These are phyloP conservation scores for Neonectria neomacrospora DNA, from an alignment of 2,329 filamentous ascomycete species.

Conservation along the genomic window DNA sequence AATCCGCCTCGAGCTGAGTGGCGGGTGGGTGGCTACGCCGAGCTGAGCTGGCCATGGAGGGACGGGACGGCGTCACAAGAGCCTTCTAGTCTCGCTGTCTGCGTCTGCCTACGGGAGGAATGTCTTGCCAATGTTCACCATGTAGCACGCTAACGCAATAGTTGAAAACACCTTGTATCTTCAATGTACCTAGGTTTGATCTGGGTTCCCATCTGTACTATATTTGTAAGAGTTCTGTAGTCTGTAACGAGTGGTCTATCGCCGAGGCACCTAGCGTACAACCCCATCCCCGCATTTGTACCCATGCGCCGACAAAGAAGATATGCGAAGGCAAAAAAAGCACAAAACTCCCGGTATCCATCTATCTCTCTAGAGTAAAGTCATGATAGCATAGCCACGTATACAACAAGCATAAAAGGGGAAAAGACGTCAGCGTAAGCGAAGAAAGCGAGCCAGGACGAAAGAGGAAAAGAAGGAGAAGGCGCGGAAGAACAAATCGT, in stretches of 20 bases:
- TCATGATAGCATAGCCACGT: conserved; percentile 26
- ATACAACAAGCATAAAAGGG: conserved; percentile 11
- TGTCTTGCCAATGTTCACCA: conserved; percentile 1
- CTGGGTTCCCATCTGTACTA: conserved; percentile 1
- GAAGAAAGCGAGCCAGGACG: background rate
- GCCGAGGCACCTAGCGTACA: conserved; percentile 13
- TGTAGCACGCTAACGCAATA: conserved; percentile 8
- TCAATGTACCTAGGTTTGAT: background rate
- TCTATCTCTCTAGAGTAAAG: conserved; percentile 31
- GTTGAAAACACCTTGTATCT: background rate
- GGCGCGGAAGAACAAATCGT: background rate
- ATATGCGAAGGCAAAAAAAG: conserved; percentile 19
- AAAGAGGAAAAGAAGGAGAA: conserved; percentile 12
- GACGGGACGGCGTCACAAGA: conserved; percentile 9
- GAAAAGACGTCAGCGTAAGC: conserved; percentile 11
- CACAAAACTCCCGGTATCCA: conserved; percentile 16
- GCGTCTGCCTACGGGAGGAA: conserved; percentile 4
- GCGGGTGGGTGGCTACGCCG: conserved; percentile 1
- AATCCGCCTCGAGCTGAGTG: conserved; percentile 12
- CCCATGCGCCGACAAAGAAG: conserved; percentile 14
- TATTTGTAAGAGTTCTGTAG: conserved; percentile 8
- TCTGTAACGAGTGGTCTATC: conserved; percentile 21
- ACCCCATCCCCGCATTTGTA: conserved; percentile 11
- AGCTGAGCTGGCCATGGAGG: conserved; percentile 12
- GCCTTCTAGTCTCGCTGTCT: conserved; percentile 1